phyloP scores from a whole-genome alignment of 371 early-diverging fungal genomes.

The Mortierella sp. region DNA sequence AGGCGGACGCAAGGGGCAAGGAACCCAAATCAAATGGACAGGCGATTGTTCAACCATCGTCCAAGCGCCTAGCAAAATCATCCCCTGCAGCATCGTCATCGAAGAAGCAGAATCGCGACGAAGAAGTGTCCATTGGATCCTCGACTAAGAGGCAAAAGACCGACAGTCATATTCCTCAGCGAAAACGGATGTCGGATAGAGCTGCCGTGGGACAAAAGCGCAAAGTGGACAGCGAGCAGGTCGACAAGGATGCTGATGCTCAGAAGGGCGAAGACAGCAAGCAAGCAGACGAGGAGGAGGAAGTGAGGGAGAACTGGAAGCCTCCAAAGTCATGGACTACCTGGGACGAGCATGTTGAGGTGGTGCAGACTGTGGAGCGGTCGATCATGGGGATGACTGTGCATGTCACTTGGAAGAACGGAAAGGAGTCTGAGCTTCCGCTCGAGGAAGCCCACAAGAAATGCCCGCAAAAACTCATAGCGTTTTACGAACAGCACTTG shows the following conservation, averaged over 20 bases:
- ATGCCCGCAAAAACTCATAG: slow-evolving; percentile 39
- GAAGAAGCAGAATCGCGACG: slow-evolving; percentile 16
- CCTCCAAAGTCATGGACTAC: slow-evolving; percentile 31
- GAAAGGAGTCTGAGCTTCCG: slow-evolving; percentile 26
- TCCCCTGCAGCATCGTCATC: neutral
- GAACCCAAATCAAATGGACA: slow-evolving; percentile 1
- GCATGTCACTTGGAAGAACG: slow-evolving; percentile 37
- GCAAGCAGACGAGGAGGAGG: neutral
- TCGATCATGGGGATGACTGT: slow-evolving; percentile 19
- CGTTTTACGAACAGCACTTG: slow-evolving; percentile 45
- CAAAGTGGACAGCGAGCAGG: neutral
- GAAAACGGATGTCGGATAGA: neutral
- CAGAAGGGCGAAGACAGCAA: neutral
- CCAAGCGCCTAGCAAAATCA: neutral
- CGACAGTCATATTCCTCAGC: too few relatives aligned
- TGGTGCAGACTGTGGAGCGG: slow-evolving; percentile 32
- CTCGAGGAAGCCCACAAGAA: slow-evolving; percentile 21
- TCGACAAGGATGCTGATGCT: too few relatives aligned
- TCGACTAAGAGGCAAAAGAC: slow-evolving; percentile 27
- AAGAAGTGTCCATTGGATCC: neutral
- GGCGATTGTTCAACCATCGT: neutral
- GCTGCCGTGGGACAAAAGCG: neutral
- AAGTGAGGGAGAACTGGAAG: slow-evolving; percentile 1
- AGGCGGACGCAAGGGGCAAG: slow-evolving; percentile 11
- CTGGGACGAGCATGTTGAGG: slow-evolving; percentile 38